These are phyloP conservation scores for Glomus cerebriforme DNA, from an alignment of 192 early-diverging fungal species.

Conservation along the genomic window DNA sequence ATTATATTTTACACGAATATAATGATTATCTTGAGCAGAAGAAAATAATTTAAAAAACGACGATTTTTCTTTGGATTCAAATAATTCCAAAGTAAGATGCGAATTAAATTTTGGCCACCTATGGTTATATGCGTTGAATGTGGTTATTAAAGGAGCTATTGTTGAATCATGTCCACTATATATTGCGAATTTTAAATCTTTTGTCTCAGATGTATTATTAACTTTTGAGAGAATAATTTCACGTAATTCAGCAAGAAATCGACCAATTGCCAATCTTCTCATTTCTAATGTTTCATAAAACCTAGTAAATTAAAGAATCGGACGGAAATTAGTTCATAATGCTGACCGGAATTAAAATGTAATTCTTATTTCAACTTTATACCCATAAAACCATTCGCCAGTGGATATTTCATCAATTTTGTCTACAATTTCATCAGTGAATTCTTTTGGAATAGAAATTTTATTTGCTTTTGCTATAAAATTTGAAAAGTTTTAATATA, in stretches of 20 bases:
- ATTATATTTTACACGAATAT: slow-evolving; percentile 42
- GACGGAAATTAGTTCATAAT: neutral
- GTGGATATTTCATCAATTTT: slow-evolving; percentile 38
- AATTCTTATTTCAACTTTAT: neutral
- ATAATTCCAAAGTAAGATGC: slow-evolving; percentile 42
- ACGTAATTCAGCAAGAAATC: slow-evolving; percentile 39
- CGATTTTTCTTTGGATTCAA: slow-evolving; percentile 32
- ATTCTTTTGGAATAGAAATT: slow-evolving; percentile 33
- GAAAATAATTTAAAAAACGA: neutral
- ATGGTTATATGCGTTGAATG: slow-evolving; percentile 37
- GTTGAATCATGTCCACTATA: slow-evolving; percentile 49
- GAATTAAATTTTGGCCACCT: slow-evolving; percentile 49
- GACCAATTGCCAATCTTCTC: slow-evolving; percentile 39
- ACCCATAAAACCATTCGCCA: slow-evolving; percentile 44
- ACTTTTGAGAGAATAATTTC: slow-evolving; percentile 39
- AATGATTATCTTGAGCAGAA: slow-evolving; percentile 30
- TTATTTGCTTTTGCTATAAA: slow-evolving; percentile 41
- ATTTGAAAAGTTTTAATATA: neutral
- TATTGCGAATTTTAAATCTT: slow-evolving; percentile 38
- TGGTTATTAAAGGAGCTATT: slow-evolving; percentile 40
- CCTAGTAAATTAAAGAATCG: neutral
- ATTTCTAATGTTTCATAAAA: slow-evolving; percentile 33
- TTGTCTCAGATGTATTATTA: slow-evolving; percentile 27
- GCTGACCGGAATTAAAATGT: neutral
- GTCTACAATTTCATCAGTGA: slow-evolving; percentile 32